Conservation (phyloP, 2,329 filamentous ascomycete genomes). For the Rhynchosporium secalis region DNA sequence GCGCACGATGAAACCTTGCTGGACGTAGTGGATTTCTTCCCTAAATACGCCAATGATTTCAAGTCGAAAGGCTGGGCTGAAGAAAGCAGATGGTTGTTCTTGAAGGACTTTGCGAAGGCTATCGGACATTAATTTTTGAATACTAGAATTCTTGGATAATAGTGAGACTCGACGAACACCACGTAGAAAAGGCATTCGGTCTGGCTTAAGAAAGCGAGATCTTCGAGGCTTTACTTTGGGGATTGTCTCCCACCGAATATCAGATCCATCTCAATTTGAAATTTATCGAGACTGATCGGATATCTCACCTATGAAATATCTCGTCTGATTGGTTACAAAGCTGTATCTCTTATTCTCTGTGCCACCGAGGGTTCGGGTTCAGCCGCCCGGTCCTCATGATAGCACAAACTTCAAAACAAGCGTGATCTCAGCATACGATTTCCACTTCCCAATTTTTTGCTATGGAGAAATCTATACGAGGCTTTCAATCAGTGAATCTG, state of each 20-base stretch:
- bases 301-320: too few relatives aligned
- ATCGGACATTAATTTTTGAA: constrained; percentile 30
- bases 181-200: neutral
- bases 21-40: constrained; percentile 50
- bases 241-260: too few relatives aligned
- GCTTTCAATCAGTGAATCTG: neutral
- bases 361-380: too few relatives aligned
- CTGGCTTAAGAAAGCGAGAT: too few relatives aligned
- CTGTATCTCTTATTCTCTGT: too few relatives aligned
- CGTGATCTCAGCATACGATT: neutral
- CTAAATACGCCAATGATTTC: constrained; percentile 49
- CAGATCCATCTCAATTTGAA: too few relatives aligned
- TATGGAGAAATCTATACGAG: neutral
- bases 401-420: constrained; percentile 5
- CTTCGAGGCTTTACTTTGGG: too few relatives aligned
- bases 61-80: constrained; percentile 47
- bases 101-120: constrained; percentile 50
- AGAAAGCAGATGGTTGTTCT: constrained; percentile 50
- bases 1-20: constrained; percentile 50
- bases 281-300: too few relatives aligned
- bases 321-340: too few relatives aligned
- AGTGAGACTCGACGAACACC: neutral
- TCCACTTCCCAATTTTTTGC: constrained; percentile 6
- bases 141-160: neutral
- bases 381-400: too few relatives aligned